Evolutionary conservation across 2,329 filamentous ascomycete species (phyloP), one percentile per base, ranked within the genome.

Genomic region (Fusarium floridanum): DNA sequence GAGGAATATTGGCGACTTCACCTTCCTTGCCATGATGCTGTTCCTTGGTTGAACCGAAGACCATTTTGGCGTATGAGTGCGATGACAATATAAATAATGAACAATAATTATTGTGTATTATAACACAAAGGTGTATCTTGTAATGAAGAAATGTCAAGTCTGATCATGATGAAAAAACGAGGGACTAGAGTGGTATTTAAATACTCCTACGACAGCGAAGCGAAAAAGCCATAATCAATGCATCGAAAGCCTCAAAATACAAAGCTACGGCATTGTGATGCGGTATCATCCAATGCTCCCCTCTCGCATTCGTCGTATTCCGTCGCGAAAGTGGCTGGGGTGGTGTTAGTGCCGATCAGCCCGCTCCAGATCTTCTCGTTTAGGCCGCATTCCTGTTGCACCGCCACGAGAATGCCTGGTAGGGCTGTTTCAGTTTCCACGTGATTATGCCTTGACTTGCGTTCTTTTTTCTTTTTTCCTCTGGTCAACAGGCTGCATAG

Each of bases 1-100:
- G 80, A 9, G 85, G 84, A 41, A 86, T 73, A 53, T 83, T 67
- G 37, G 83, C 84, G 5, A 80, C 74, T 41, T 82, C 80, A 6
- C 76, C 78, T 11, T 75, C 61, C 34, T 76, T 78, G 14, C 74
- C 66, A 6, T 74, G 48, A 5, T 53, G 66, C 48, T 80, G 79
- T 57, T 75, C 71, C 27, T 77, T 80, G 60, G 56, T 65, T n/a
- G 74, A 70, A 48, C 75, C 76, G 59, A 75, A 79, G 10, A 59
- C 75, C 80, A 82, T 82, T n/a, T 62, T 77, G 68, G 29, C 22
- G 27, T 64, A 12, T 53, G 56, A 71, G 29, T 59, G 36, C 4
- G 17, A 53, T n/a, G n/a, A 34, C 3, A 20, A 22, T 27, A 9
- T 29, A 17, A 32, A 16, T 24, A 55, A 0, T 53, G n/a, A 12